Percentiles rank a stretch among this genome's conserved stretches.
phyloP scores from a whole-genome alignment of 225 moss, liverwort and hornwort species.

The Neckera pumila region DNA sequence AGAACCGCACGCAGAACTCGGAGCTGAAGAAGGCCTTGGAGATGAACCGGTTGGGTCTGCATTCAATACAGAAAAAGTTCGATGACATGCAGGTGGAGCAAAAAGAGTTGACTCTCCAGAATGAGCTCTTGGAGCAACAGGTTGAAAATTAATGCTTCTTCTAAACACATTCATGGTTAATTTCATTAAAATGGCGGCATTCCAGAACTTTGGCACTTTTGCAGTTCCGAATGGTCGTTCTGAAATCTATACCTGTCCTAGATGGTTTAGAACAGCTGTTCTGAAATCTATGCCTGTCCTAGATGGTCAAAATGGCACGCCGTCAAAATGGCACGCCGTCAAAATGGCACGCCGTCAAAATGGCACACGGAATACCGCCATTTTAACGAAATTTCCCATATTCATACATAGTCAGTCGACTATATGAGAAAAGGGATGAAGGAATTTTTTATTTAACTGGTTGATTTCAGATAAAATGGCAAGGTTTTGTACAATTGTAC shows the following conservation, averaged over 20 bases:
- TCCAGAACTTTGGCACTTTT: too few relatives aligned
- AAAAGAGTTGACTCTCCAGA: constrained; percentile 38
- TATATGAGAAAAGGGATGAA: background rate
- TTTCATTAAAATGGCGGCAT: too few relatives aligned
- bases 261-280: too few relatives aligned
- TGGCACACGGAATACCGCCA: too few relatives aligned
- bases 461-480: background rate
- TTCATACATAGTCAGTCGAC: background rate
- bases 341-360: too few relatives aligned
- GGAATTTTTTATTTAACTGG: background rate
- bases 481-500: background rate
- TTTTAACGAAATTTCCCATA: too few relatives aligned
- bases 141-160: background rate
- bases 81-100: constrained; percentile 40
- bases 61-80: constrained; percentile 37
- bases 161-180: background rate
- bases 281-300: too few relatives aligned
- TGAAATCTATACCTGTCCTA: too few relatives aligned
- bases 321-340: too few relatives aligned
- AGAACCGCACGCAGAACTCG: constrained; percentile 31
- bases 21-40: constrained; percentile 53
- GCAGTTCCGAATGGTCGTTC: too few relatives aligned
- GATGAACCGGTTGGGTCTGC: constrained; percentile 26
- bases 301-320: too few relatives aligned
- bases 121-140: constrained; percentile 65